Evolutionary conservation across 352 stramenopile genomes (phyloP).

Genomic region (Phytophthora cajani): DNA sequence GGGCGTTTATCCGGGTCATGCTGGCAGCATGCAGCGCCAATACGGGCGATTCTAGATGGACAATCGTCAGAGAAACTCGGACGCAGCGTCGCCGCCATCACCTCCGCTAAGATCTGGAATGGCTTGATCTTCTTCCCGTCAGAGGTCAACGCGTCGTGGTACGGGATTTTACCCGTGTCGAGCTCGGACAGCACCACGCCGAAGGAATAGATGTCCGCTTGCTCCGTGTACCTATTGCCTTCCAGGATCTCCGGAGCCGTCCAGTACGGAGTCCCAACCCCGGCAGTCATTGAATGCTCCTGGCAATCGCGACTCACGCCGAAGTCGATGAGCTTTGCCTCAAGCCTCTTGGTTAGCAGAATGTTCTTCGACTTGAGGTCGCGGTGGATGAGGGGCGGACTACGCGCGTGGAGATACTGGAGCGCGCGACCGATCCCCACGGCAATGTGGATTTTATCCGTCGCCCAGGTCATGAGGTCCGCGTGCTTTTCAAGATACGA

Average conservation of each 20-base stretch:
- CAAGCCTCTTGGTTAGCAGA: constrained; percentile 63
- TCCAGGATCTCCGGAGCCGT: constrained; percentile 38
- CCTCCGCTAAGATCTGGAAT: constrained; percentile 34
- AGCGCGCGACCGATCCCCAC: background rate
- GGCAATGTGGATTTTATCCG: background rate
- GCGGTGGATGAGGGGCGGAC: constrained; percentile 28
- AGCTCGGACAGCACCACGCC: constrained; percentile 44
- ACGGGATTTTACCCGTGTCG: constrained; percentile 34
- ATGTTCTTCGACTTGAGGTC: constrained; percentile 55
- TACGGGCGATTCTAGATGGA: background rate
- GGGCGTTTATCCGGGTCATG: background rate
- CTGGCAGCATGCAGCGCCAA: background rate
- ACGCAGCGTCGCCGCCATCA: background rate
- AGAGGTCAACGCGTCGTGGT: constrained; percentile 20
- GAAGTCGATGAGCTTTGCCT: constrained; percentile 65
- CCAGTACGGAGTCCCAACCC: constrained; percentile 34
- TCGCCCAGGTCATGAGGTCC: background rate
- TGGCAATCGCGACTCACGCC: constrained; percentile 26
- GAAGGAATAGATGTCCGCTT: constrained; percentile 34
- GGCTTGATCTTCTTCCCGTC: constrained; percentile 39
- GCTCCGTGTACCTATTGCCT: constrained; percentile 21
- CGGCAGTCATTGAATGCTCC: constrained; percentile 27
- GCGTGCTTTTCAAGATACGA: background rate
- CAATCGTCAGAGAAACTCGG: background rate
- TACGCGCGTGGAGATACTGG: background rate